These are phyloP conservation scores for Aspergillus brunneoviolaceus DNA, from an alignment of 2,329 filamentous ascomycete genomes.

Conservation along the genomic window DNA sequence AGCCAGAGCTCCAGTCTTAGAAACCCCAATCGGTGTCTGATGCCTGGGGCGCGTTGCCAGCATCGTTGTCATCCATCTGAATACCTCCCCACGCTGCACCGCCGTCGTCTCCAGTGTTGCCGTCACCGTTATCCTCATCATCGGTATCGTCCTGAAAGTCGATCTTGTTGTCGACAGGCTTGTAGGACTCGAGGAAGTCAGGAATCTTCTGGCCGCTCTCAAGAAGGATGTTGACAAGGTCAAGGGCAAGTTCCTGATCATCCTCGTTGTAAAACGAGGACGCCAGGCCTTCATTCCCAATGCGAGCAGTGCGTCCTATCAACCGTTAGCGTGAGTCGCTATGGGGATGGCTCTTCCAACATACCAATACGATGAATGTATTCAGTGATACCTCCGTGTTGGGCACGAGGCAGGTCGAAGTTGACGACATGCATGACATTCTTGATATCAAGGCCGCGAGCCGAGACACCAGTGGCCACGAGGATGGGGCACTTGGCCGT, in stretches of 20 bases:
- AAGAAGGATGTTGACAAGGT: constrained; percentile 76
- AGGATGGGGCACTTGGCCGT: constrained; percentile 73
- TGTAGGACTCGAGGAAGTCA: constrained; percentile 71
- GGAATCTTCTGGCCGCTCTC: constrained; percentile 78
- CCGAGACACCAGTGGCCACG: constrained; percentile 80
- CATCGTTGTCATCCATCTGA: constrained; percentile 8
- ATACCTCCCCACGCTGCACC: constrained; percentile 18
- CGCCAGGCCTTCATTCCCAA: constrained; percentile 81
- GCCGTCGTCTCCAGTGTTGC: constrained; percentile 15
- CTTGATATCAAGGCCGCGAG: constrained; percentile 83
- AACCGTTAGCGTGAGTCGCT: neutral
- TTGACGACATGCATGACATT: constrained; percentile 93
- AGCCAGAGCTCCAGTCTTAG: neutral
- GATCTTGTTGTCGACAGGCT: constrained; percentile 36
- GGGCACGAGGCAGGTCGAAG: constrained; percentile 74
- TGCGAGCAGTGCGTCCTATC: constrained; percentile 84
- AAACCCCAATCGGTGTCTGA: neutral
- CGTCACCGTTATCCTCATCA: constrained; percentile 35
- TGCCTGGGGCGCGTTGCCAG: neutral
- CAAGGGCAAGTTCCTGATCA: constrained; percentile 69
- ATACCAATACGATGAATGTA: constrained; percentile 92
- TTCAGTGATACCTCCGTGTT: constrained; percentile 85
- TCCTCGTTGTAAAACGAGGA: constrained; percentile 82
- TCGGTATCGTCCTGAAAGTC: constrained; percentile 58
- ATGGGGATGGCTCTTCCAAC: constrained; percentile 21